Percentiles rank a stretch among this genome's conserved stretches.
Conservation (phyloP, 2,329 filamentous ascomycete species). For the Nothomitra cinnamomea region DNA sequence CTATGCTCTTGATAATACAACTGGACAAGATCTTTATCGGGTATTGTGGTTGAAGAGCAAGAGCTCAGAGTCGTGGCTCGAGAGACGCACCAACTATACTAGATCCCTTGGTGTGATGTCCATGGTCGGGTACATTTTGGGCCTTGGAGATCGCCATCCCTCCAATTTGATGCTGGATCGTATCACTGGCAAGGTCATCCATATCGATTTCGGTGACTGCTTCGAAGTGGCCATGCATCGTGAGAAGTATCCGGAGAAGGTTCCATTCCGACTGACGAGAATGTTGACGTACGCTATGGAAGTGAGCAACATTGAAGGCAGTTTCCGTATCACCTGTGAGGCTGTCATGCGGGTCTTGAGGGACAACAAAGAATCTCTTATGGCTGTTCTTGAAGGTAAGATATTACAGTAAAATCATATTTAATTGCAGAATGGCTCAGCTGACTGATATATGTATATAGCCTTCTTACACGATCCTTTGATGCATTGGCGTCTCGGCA, state of each 20-base stretch:
- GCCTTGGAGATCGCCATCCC: conserved; percentile 88
- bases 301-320: conserved; percentile 98
- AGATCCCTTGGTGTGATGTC: conserved; percentile 96
- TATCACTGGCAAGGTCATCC: conserved; percentile 88
- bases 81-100: conserved; percentile 96
- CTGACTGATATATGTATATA: conserved; percentile 12
- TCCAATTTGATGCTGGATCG: conserved; percentile 96
- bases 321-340: conserved; percentile 94
- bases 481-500: conserved; percentile 79
- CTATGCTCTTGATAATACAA: conserved; percentile 97
- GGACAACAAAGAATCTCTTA: conserved; percentile 95
- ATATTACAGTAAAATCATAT: conserved; percentile 15
- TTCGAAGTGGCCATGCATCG: conserved; percentile 99
- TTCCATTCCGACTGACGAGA: conserved; percentile 91
- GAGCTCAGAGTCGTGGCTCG: conserved; percentile 93
- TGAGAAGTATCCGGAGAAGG: conserved; percentile 94
- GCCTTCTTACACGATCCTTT: conserved; percentile 99
- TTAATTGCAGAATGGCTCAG: not conserved
- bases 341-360: conserved; percentile 94
- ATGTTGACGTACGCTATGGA: conserved; percentile 99
- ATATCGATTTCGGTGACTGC: conserved; percentile 98
- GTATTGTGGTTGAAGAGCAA: conserved; percentile 98
- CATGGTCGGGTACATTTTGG: conserved; percentile 99
- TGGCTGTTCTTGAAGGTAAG: conserved; percentile 96
- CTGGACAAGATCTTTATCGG: conserved; percentile 92